Evolutionary conservation across 1,284 basidiomycete species (phyloP).

Genomic region (Boletellus sp.): DNA sequence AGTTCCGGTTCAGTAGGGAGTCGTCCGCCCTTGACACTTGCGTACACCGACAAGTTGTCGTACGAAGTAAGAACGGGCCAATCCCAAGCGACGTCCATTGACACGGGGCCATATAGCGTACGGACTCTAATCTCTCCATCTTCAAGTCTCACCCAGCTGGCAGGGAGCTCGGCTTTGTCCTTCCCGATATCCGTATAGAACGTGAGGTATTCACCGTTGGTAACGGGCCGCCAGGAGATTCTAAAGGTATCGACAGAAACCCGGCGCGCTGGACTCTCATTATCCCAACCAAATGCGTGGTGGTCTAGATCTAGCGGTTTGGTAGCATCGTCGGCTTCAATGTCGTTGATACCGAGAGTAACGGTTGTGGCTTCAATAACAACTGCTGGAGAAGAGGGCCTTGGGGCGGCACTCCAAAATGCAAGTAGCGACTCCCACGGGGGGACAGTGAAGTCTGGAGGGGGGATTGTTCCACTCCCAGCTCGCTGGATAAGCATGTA

Average conservation of each 20-base stretch:
- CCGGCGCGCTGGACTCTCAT: conserved; percentile 73
- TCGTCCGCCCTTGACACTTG: conserved; percentile 81
- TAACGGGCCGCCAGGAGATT: conserved; percentile 82
- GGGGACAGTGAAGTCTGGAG: conserved; percentile 72
- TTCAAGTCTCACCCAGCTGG: conserved; percentile 59
- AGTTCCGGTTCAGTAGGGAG: conserved; percentile 91
- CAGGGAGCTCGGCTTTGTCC: conserved; percentile 44
- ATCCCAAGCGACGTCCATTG: conserved; percentile 68
- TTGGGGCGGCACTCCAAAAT: conserved; percentile 58
- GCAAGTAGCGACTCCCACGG: conserved; percentile 70
- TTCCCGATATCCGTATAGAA: conserved; percentile 47
- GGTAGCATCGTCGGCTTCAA: conserved; percentile 64
- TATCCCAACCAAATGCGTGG: conserved; percentile 95
- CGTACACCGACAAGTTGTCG: conserved; percentile 77
- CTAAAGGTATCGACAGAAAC: conserved; percentile 62
- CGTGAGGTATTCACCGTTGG: conserved; percentile 74
- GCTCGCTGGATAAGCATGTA: conserved; percentile 90
- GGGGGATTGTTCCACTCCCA: conserved; percentile 74
- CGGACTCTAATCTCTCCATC: conserved; percentile 61
- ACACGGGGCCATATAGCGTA: conserved; percentile 84
- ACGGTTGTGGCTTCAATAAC: conserved; percentile 61
- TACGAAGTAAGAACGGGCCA: conserved; percentile 90
- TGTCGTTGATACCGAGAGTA: conserved; percentile 81
- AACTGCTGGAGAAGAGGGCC: conserved; percentile 43
- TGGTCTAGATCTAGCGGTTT: conserved; percentile 37